Percentiles rank a stretch among this genome's conserved stretches.
Conservation (phyloP, 164 flowering plant genomes). For the Liriodendron chinense region DNA sequence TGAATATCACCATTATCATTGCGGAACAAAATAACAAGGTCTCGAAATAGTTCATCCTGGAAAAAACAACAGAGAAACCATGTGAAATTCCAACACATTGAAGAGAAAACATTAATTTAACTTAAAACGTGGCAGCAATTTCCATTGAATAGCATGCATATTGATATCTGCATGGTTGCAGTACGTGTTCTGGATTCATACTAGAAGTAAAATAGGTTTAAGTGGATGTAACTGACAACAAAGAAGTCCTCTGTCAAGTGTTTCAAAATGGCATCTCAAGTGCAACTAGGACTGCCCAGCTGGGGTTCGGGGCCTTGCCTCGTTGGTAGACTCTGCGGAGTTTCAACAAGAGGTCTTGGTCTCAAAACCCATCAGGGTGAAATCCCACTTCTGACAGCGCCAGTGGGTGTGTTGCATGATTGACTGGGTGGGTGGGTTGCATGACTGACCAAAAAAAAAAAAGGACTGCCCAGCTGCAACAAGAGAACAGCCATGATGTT, state of each 20-base stretch:
- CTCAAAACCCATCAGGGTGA: too few relatives aligned
- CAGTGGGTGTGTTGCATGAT: too few relatives aligned
- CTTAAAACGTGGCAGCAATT: background rate
- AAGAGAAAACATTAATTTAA: background rate
- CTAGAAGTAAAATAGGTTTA: background rate
- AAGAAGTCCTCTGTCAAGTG: background rate
- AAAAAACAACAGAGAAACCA: constrained; percentile 10
- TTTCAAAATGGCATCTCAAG: background rate
- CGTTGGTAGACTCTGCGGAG: too few relatives aligned
- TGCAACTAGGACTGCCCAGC: background rate
- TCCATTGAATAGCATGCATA: background rate
- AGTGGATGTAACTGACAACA: background rate
- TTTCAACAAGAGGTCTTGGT: too few relatives aligned
- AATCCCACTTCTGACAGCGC: too few relatives aligned
- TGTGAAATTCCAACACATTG: background rate
- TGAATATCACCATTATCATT: constrained; percentile 54
- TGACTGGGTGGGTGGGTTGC: too few relatives aligned
- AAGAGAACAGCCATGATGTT: too few relatives aligned
- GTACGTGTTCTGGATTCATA: background rate
- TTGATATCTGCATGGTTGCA: background rate
- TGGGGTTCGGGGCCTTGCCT: too few relatives aligned
- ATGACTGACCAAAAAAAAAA: too few relatives aligned
- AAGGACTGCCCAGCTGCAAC: background rate
- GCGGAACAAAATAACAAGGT: constrained; percentile 54
- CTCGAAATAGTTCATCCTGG: constrained; percentile 60